Evolutionary conservation across 768 basidiomycete genomes (phyloP).

Genomic region (Suillus decipiens): DNA sequence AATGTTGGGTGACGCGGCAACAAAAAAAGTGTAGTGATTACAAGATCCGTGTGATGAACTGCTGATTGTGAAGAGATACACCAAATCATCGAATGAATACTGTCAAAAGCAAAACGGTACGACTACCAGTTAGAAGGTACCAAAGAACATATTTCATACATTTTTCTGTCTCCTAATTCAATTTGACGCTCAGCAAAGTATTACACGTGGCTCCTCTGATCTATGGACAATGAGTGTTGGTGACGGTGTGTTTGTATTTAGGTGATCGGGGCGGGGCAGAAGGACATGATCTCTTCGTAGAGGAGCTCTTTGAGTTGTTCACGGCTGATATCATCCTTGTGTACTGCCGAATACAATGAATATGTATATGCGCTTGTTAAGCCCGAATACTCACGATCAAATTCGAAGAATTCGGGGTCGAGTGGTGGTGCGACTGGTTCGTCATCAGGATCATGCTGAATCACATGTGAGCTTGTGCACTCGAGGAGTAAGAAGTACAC

Average conservation of each 20-base stretch:
- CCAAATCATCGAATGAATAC: conserved; percentile 4
- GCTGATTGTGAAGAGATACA: conserved; percentile 1
- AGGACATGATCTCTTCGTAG: conserved; percentile 93
- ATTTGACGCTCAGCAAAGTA: neutral
- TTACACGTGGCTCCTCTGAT: neutral
- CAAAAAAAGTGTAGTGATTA: neutral
- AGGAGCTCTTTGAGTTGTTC: conserved; percentile 94
- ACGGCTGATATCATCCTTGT: conserved; percentile 94
- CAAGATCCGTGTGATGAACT: conserved; percentile 1
- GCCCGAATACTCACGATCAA: conserved; percentile 67
- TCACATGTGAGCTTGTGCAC: conserved; percentile 12
- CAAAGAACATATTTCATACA: conserved; percentile 9
- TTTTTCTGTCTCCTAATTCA: neutral
- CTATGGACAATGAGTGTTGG: neutral
- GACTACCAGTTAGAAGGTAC: neutral
- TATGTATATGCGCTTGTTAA: neutral
- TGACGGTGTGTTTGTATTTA: conserved; percentile 22
- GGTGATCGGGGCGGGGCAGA: conserved; percentile 64
- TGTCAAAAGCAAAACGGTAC: neutral
- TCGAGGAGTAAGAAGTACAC: conserved; percentile 25
- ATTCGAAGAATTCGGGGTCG: conserved; percentile 95
- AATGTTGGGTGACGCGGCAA: neutral
- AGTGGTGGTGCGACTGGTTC: conserved; percentile 96
- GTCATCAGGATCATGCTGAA: conserved; percentile 91
- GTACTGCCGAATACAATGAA: conserved; percentile 48